phyloP scores from a whole-genome alignment of 2,329 filamentous ascomycete genomes.

The Cytospora leucostoma region DNA sequence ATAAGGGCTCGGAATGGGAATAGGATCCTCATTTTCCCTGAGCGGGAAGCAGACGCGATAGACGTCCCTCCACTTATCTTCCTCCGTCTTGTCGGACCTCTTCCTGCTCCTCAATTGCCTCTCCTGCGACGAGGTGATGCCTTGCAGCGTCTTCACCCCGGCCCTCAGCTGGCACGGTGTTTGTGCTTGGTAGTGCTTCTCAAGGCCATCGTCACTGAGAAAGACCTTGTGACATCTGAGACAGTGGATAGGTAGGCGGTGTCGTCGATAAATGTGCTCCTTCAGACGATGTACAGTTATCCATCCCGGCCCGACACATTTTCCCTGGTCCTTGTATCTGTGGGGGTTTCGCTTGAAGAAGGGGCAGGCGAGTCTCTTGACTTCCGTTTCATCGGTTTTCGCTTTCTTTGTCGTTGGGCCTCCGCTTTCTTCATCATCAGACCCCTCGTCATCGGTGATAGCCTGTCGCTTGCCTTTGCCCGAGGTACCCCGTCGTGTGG shows the following conservation, averaged over 20 bases:
- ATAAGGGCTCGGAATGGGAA: constrained; percentile 26
- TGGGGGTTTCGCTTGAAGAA: constrained; percentile 29
- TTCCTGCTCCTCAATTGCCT: constrained; percentile 20
- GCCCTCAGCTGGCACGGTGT: constrained; percentile 17
- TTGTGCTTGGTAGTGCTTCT: constrained; percentile 20
- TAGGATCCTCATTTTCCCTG: constrained; percentile 7
- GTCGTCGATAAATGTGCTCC: constrained; percentile 30
- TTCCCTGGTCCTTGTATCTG: constrained; percentile 23
- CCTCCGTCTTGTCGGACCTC: constrained; percentile 23
- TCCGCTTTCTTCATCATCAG: constrained; percentile 7
- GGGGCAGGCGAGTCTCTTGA: constrained; percentile 27
- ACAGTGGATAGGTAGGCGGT: constrained; percentile 25
- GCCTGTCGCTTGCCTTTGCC: constrained; percentile 12
- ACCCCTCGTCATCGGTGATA: constrained; percentile 1
- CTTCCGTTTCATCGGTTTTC: constrained; percentile 12
- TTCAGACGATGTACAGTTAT: constrained; percentile 26
- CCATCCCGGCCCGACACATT: constrained; percentile 29
- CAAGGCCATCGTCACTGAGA: constrained; percentile 16
- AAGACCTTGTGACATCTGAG: constrained; percentile 27
- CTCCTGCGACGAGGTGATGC: constrained; percentile 24
- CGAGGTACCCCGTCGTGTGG: neutral
- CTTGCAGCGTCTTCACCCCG: constrained; percentile 13
- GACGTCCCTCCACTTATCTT: constrained; percentile 26
- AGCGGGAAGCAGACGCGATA: constrained; percentile 28
- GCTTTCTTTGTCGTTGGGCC: constrained; percentile 10